Evolutionary conservation across 352 stramenopile species (phyloP).

Genomic region (Pythium myriotylum): DNA sequence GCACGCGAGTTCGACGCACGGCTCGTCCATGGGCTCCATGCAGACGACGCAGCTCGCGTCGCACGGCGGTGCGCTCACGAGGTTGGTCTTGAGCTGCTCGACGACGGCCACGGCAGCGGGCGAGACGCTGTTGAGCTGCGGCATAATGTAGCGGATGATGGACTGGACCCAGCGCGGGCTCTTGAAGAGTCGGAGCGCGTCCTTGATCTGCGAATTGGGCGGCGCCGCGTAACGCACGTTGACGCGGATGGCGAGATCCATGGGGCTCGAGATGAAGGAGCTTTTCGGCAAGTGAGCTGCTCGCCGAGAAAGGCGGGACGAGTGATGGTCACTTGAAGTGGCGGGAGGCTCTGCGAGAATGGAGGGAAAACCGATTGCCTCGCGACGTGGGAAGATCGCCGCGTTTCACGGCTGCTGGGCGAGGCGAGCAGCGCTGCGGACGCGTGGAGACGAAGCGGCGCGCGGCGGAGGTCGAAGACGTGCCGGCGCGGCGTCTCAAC

Average conservation of each 20-base stretch:
- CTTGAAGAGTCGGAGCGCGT: slow-evolving; percentile 87
- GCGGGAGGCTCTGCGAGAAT: not conserved
- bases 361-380: not conserved
- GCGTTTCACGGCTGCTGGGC: not conserved
- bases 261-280: slow-evolving; percentile 22
- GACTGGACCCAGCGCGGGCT: slow-evolving; percentile 87
- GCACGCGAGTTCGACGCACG: slow-evolving; percentile 73
- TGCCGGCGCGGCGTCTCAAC: too few relatives aligned
- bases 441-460: too few relatives aligned
- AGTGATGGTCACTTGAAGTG: slow-evolving; percentile 36
- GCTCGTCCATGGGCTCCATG: slow-evolving; percentile 68
- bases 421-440: not conserved
- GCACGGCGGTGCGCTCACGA: slow-evolving; percentile 23
- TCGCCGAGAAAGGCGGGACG: slow-evolving; percentile 6
- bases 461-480: too few relatives aligned
- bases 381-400: not conserved
- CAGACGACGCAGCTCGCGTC: slow-evolving; percentile 72
- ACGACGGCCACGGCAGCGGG: slow-evolving; percentile 64
- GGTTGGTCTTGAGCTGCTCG: slow-evolving; percentile 55
- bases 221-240: slow-evolving; percentile 88
- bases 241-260: slow-evolving; percentile 88
- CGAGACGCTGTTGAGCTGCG: slow-evolving; percentile 84
- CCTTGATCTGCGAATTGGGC: slow-evolving; percentile 87
- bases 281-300: not conserved
- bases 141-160: slow-evolving; percentile 91